Percentiles rank a stretch among this genome's conserved stretches.
These are phyloP conservation scores for Prunella vulgaris DNA, from an alignment of 257 asterid species.

Conservation along the genomic window DNA sequence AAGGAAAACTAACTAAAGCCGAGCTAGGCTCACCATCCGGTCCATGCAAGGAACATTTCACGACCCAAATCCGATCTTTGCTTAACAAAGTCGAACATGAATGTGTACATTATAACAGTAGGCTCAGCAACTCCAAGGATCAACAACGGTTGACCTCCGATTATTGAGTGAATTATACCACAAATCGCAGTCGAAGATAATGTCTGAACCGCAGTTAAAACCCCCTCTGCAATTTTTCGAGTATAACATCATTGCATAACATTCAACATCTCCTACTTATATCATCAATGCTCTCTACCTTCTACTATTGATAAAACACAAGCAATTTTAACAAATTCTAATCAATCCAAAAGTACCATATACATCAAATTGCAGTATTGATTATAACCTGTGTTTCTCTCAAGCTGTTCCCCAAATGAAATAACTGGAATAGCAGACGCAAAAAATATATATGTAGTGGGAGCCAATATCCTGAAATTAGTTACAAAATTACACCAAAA, in stretches of 20 bases:
- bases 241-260: not conserved
- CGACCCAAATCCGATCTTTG: constrained; percentile 71
- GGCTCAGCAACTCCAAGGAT: constrained; percentile 97
- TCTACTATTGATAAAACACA: not conserved
- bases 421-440: constrained; percentile 90
- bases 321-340: not conserved
- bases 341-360: not conserved
- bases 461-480: constrained; percentile 72
- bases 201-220: constrained; percentile 87
- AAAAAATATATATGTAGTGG: constrained; percentile 73
- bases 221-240: constrained; percentile 73
- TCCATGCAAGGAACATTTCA: constrained; percentile 83
- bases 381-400: constrained; percentile 61
- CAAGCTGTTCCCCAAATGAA: constrained; percentile 80
- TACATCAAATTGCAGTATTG: not conserved
- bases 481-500: not conserved
- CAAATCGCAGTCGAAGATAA: constrained; percentile 84
- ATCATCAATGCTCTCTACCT: not conserved
- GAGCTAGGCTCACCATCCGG: constrained; percentile 62
- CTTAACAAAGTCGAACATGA: constrained; percentile 88
- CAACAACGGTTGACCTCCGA: constrained; percentile 94
- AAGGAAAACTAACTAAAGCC: not conserved
- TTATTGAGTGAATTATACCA: constrained; percentile 81
- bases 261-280: not conserved
- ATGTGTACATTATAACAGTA: constrained; percentile 94